Base-by-base conservation (phyloP, 2,329 filamentous ascomycete species). In the Colletotrichum agaves region DNA sequence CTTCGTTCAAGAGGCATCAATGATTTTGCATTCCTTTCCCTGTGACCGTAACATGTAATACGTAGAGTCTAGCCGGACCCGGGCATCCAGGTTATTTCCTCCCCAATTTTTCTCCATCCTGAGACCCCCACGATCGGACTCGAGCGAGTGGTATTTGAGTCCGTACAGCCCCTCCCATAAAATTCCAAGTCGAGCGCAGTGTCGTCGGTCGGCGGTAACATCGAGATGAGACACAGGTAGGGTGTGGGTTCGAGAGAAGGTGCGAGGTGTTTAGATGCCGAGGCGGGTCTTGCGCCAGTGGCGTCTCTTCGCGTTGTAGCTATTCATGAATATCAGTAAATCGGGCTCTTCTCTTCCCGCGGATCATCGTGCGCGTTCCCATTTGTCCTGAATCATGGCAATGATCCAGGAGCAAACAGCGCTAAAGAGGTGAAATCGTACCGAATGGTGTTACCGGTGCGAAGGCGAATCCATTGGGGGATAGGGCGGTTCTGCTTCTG, bases 401-500 rank as follows among this genome's bases (percentile, higher is more conserved):
- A 33, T 35, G 50, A 49, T 41, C 33, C 23, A 21, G 39, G 19
- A 17, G 27, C 21, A 49, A 37, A 37, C 7, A 1, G 17, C 6
- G 17, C 49, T 13, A 12, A 37, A 57, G 37, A 49, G 44, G 46
- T 11, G 60, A 31, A 35, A 74, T 85, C 91, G 86, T 93, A 99
- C 96, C 95, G 93, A 88, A 99, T 98, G 86, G 94, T 98, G 91
- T 99, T 99, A 85, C 91, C 92, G 79, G 96, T 98, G 84, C 95
- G 92, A 81, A 99, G 91, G 83, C 96, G 92, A 84, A 99, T 98
- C 96, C 96, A 99, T 90, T 99, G 96, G 75, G 96, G 96, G 83
- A 99, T 98, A 78, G 96, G 96, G 84, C 96, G 92, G 92, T 99
- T 99, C 90, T 98, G 95, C 91, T 97, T 98, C 90, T 98, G 95